phyloP scores from a whole-genome alignment of 352 stramenopile species.

The Pythium rishiriense region DNA sequence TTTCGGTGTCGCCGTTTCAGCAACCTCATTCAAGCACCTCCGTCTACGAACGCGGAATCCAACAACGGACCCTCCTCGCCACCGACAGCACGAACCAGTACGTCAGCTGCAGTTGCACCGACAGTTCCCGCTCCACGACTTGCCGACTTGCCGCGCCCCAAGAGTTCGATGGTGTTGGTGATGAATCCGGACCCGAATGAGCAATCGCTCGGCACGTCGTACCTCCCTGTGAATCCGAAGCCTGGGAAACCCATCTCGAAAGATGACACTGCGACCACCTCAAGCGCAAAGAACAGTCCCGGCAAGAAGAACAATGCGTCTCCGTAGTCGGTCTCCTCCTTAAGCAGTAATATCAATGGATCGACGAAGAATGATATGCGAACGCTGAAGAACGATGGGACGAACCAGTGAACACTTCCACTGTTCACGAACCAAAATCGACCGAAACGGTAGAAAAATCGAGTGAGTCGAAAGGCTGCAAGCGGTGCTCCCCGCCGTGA shows the following conservation, averaged over 20 bases:
- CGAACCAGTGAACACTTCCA: no score
- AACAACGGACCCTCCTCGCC: not conserved
- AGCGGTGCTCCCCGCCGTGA: no score
- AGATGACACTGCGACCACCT: not conserved
- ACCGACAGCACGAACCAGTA: not conserved
- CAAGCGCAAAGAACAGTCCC: not conserved
- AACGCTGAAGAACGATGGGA: no score
- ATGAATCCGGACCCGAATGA: constrained; percentile 30
- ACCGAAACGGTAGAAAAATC: no score
- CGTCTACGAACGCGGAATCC: not conserved
- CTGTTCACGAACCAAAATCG: no score
- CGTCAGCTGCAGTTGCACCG: constrained; percentile 24
- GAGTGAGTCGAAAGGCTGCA: no score
- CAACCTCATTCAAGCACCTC: constrained; percentile 38
- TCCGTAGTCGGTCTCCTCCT: not conserved
- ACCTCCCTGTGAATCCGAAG: constrained; percentile 28
- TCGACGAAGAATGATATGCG: no score
- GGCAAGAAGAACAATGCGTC: constrained; percentile 13
- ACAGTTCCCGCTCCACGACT: constrained; percentile 3
- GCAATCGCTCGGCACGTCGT: constrained; percentile 31
- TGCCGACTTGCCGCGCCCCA: constrained; percentile 5
- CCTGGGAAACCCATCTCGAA: not conserved
- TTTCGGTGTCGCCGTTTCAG: constrained; percentile 63
- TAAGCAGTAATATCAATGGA: no score
- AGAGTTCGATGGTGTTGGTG: constrained; percentile 30